These are phyloP conservation scores for Barnettozyma californica DNA, from an alignment of 805 yeast species.

Conservation along the genomic window DNA sequence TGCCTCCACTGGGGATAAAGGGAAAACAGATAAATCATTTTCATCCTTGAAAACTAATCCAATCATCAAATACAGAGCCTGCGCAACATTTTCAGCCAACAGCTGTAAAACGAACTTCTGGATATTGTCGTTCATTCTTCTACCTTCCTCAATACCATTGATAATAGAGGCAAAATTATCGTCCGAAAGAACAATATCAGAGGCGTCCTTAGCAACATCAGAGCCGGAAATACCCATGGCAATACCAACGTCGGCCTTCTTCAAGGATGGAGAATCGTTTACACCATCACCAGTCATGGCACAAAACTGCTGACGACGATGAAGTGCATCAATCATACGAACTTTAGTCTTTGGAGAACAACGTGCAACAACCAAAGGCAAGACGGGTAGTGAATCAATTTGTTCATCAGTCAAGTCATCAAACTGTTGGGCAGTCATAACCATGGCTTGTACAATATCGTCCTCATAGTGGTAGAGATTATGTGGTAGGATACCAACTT, in stretches of 20 bases:
- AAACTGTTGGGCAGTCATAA: constrained; percentile 71
- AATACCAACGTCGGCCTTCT: constrained; percentile 75
- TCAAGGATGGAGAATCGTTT: constrained; percentile 73
- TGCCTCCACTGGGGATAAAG: constrained; percentile 74
- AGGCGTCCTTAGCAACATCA: constrained; percentile 81
- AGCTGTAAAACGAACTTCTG: constrained; percentile 74
- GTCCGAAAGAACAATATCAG: constrained; percentile 71
- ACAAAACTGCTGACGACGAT: constrained; percentile 53
- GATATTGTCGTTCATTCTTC: constrained; percentile 73
- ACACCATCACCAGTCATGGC: constrained; percentile 89
- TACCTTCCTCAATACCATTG: constrained; percentile 75
- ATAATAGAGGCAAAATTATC: constrained; percentile 76
- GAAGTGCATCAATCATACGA: constrained; percentile 73
- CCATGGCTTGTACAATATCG: constrained; percentile 58
- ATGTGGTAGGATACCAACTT: constrained; percentile 69
- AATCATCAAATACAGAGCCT: constrained; percentile 60
- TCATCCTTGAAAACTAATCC: constrained; percentile 68
- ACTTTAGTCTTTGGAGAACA: constrained; percentile 83
- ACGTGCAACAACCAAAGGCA: constrained; percentile 75
- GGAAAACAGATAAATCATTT: constrained; percentile 68
- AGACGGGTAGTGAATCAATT: constrained; percentile 56
- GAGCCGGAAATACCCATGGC: constrained; percentile 82
- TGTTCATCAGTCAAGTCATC: constrained; percentile 56
- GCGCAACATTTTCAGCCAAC: constrained; percentile 68
- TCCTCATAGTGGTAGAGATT: constrained; percentile 50